phyloP scores from a whole-genome alignment of 805 yeast species.

The Candida succiphila region DNA sequence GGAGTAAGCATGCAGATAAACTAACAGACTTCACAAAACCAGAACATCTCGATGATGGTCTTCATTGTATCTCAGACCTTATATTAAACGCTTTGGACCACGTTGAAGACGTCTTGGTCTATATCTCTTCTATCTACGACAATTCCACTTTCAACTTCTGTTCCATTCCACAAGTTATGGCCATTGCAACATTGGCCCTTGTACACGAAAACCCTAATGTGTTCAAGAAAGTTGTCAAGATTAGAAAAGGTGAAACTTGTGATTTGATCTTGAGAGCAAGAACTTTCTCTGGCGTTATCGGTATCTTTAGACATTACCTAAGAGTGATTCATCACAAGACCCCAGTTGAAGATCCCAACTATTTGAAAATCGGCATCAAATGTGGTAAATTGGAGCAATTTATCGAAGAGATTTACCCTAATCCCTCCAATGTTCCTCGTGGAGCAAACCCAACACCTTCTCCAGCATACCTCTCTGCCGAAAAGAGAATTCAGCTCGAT shows the following conservation, averaged over 20 bases:
- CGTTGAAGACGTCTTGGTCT: slow-evolving; percentile 65
- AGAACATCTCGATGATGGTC: slow-evolving; percentile 41
- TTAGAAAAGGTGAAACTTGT: slow-evolving; percentile 84
- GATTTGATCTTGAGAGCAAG: slow-evolving; percentile 63
- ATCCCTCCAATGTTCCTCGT: slow-evolving; percentile 38
- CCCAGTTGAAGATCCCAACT: slow-evolving; percentile 76
- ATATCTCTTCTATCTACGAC: slow-evolving; percentile 68
- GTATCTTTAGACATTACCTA: slow-evolving; percentile 67
- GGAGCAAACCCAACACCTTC: slow-evolving; percentile 40
- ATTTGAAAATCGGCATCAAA: slow-evolving; percentile 69
- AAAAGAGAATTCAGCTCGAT: slow-evolving; percentile 30
- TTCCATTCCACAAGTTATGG: slow-evolving; percentile 99
- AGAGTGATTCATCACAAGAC: slow-evolving; percentile 72
- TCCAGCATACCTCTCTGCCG: slow-evolving; percentile 35
- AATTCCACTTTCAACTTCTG: slow-evolving; percentile 83
- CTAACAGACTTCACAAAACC: slow-evolving; percentile 50
- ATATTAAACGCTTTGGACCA: slow-evolving; percentile 73
- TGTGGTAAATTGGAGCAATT: slow-evolving; percentile 87
- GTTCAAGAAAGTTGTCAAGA: slow-evolving; percentile 66
- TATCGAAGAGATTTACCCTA: slow-evolving; percentile 69
- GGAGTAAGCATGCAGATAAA: slow-evolving; percentile 69
- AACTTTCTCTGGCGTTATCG: slow-evolving; percentile 64
- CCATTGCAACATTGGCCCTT: slow-evolving; percentile 84
- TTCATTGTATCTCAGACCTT: slow-evolving; percentile 72
- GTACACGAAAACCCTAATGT: slow-evolving; percentile 76